These are phyloP conservation scores for Sordariomycetes sp. DNA, from an alignment of 2,329 filamentous ascomycete genomes.

Conservation along the genomic window DNA sequence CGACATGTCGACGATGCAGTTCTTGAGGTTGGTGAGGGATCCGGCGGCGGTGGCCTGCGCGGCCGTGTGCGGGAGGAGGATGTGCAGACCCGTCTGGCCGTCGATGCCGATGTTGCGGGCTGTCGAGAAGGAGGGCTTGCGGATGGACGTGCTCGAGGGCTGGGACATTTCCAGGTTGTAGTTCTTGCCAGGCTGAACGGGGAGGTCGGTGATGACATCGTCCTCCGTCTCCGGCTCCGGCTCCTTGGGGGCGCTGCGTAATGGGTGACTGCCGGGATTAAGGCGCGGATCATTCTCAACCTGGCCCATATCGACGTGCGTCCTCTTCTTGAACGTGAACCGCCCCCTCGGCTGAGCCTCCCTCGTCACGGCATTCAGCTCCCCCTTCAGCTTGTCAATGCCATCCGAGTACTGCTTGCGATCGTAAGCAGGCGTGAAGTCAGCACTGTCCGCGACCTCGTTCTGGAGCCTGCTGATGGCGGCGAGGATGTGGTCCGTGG, in stretches of 20 bases:
- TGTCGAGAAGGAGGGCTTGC: slow-evolving; percentile 55
- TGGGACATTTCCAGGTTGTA: slow-evolving; percentile 17
- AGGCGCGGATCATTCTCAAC: slow-evolving; percentile 33
- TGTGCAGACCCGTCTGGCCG: slow-evolving; percentile 59
- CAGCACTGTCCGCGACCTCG: slow-evolving; percentile 75
- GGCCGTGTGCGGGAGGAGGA: slow-evolving; percentile 66
- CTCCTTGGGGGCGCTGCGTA: too few relatives aligned
- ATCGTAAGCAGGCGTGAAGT: slow-evolving; percentile 80
- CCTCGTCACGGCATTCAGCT: slow-evolving; percentile 51
- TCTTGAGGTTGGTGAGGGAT: slow-evolving; percentile 57
- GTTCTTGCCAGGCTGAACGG: too few relatives aligned
- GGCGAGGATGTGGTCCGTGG: slow-evolving; percentile 70
- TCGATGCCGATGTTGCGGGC: slow-evolving; percentile 55
- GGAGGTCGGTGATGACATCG: background rate
- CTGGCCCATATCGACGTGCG: slow-evolving; percentile 32
- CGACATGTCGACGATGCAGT: slow-evolving; percentile 75
- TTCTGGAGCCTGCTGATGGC: slow-evolving; percentile 73
- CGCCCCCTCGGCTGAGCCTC: slow-evolving; percentile 68
- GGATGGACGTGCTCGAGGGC: slow-evolving; percentile 28
- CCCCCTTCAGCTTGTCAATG: slow-evolving; percentile 63
- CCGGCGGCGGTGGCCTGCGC: slow-evolving; percentile 65
- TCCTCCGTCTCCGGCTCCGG: too few relatives aligned
- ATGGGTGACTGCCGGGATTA: slow-evolving; percentile 23
- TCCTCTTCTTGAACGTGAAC: slow-evolving; percentile 63
- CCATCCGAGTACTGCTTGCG: slow-evolving; percentile 79